phyloP scores from a whole-genome alignment of 345 rosid species.

The Hevea brasiliensis region DNA sequence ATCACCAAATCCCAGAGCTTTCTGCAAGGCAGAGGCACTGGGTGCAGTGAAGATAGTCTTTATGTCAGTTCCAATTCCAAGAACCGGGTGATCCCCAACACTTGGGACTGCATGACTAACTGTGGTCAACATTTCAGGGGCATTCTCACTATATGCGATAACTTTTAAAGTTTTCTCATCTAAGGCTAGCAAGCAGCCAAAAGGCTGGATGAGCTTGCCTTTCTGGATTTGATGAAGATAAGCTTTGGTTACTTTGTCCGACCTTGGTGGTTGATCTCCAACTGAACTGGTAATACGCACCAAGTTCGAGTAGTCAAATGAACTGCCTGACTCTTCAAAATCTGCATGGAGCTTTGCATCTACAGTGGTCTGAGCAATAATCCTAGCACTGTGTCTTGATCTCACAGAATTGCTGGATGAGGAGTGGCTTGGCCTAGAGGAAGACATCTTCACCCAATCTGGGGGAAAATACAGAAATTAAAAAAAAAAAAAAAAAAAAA shows the following conservation, averaged over 20 bases:
- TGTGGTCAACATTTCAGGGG: slow-evolving; percentile 86
- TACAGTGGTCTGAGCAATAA: slow-evolving; percentile 86
- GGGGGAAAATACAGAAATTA: background rate
- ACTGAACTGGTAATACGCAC: slow-evolving; percentile 52
- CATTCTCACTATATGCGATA: slow-evolving; percentile 92
- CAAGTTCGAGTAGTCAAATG: slow-evolving; percentile 84
- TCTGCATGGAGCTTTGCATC: slow-evolving; percentile 94
- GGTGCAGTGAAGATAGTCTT: slow-evolving; percentile 80
- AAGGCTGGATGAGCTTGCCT: slow-evolving; percentile 92
- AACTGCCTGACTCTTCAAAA: slow-evolving; percentile 85
- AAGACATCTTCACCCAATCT: slow-evolving; percentile 58
- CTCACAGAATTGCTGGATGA: slow-evolving; percentile 66
- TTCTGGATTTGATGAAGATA: slow-evolving; percentile 97
- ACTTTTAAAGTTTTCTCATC: slow-evolving; percentile 84
- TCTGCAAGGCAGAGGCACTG: slow-evolving; percentile 82
- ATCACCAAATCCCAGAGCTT: slow-evolving; percentile 84
- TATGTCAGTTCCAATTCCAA: slow-evolving; percentile 72
- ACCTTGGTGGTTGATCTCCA: slow-evolving; percentile 56
- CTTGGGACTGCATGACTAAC: slow-evolving; percentile 91
- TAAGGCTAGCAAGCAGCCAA: slow-evolving; percentile 91
- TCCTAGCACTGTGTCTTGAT: slow-evolving; percentile 78
- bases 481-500: too few relatives aligned
- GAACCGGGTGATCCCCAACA: slow-evolving; percentile 78
- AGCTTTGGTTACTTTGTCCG: slow-evolving; percentile 82
- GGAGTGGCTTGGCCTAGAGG: slow-evolving; percentile 76